Conservation (phyloP, 2,329 filamentous ascomycete genomes). For the Stromatinia cepivora region DNA sequence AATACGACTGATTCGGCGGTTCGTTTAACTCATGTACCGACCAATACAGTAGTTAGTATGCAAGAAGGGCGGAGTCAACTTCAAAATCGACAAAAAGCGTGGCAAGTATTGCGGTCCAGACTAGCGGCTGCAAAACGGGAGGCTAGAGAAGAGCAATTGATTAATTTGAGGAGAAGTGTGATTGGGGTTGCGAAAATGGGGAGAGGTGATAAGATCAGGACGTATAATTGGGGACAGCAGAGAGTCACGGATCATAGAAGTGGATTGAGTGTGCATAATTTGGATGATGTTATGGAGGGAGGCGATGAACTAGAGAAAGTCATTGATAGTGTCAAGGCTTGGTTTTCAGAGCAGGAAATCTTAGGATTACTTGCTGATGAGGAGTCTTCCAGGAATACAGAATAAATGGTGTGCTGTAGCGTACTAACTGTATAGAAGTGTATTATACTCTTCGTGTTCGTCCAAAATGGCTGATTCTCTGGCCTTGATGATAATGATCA, state of each 20-base stretch:
- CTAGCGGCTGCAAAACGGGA: constrained; percentile 79
- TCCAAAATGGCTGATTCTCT: background rate
- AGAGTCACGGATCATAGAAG: constrained; percentile 72
- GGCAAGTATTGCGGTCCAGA: constrained; percentile 78
- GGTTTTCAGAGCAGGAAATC: constrained; percentile 67
- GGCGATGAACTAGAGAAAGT: constrained; percentile 62
- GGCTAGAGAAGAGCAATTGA: constrained; percentile 77
- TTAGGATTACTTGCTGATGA: constrained; percentile 57
- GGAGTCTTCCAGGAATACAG: constrained; percentile 31
- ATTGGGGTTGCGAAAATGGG: constrained; percentile 80
- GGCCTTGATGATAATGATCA: background rate
- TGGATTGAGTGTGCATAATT: constrained; percentile 63
- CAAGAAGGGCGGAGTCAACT: constrained; percentile 91
- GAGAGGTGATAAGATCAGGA: constrained; percentile 85
- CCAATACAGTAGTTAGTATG: constrained; percentile 83
- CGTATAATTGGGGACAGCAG: constrained; percentile 71
- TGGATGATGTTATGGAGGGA: constrained; percentile 65
- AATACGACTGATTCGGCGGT: constrained; percentile 98
- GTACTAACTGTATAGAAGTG: background rate
- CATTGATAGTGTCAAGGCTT: constrained; percentile 67
- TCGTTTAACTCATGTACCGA: constrained; percentile 85
- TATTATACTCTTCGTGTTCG: background rate
- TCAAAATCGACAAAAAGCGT: constrained; percentile 83
- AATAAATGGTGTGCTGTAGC: constrained; percentile 20
- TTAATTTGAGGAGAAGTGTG: constrained; percentile 72